Base-by-base conservation (phyloP, 305 asterid species). In the Rubia tinctorum region DNA sequence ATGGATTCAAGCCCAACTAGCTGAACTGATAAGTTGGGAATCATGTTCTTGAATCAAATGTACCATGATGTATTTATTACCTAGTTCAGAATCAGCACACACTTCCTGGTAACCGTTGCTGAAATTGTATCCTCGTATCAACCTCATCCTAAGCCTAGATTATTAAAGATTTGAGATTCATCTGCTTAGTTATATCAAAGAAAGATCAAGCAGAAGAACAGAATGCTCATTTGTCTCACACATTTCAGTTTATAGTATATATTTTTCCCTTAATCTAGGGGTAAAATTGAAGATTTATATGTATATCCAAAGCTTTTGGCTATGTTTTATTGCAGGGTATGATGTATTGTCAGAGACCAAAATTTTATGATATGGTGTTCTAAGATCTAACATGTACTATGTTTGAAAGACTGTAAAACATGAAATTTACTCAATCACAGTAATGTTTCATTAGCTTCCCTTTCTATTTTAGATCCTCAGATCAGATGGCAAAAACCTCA, bases 1-100 rank as follows among this genome's bases (percentile, higher is more conserved):
- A 91, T 79, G 97, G 97, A 47, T 74, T 91, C 58, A 88, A 84
- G 80, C 96, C 96, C 17, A 64, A 77, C 60, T 82, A 84, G 80
- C 34, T 71, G n/a, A 53, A 53, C 59, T 17, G 10, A 53, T 0
- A 18, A n/a, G n/a, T 55, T 7, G 5, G 8, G 25, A 55, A n/a
- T 23, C 60, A 55, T 30, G 37, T 1, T 30, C 37, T 30, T 2
- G 37, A 2, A 30, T 30, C 37, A 30, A 30, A 30, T 30, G 37
- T 30, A 30, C 37, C 37, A 30, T 53, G 22, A 6, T 53, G 25
- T 22, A 15, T 51, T 30, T 4, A 30, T 30, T 51, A 17, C 58
- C 58, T 60, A 45, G 56, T 44, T 58, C 27, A 45, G 30, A 17
- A 4, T 58, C 30, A n/a, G 23, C 9, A 58, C 42, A 42, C 27